Evolutionary conservation across 441 rosid genomes (phyloP), one percentile per base, ranked within the genome.

Genomic region (Capsella rubella): DNA sequence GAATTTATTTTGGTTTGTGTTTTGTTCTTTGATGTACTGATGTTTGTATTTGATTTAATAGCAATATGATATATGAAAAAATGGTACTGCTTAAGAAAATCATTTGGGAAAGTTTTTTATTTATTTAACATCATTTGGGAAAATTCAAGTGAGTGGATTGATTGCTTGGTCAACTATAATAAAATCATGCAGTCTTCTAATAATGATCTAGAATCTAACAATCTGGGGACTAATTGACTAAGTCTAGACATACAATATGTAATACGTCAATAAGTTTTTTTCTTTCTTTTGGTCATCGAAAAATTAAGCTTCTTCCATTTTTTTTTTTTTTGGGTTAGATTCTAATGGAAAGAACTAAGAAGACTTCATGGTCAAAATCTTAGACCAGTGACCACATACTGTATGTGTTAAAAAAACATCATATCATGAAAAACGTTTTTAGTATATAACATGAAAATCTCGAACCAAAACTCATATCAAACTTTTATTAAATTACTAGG

Each of bases 241-340:
- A 27, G 43, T 56, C 43, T 57, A 34, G 11, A 57, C n/a, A 18
- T n/a, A 21, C 25, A 21, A 21, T 1, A 15, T 32, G 21, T 56
- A 32, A 32, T 56, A 13, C 42, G 61, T 32, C 61, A 8, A 4
- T 56, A 56, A 56, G 27, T 32, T n/a, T 56, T 56, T 31, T 55
- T 16, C 18, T 56, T 42, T 4, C 2, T 4, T 21, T 21, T 0
- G 13, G 12, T 55, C 25, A 21, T 21, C 25, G 2, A 21, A 18
- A 21, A 21, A 2, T 21, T 21, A 21, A 21, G 25, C 25, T 21
- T 21, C 25, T 21, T 21, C 40, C 9, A 37, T 37, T 37, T 35
- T 37, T 9, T 5, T 8, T n/a, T 28, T 28, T n/a, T 31, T 31
- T 14, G 3, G 9, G 4, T 8, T 15, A 3, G 15, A 12, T 54